Base-by-base conservation (phyloP, 139 green algal species). In the Volvox africanus region DNA sequence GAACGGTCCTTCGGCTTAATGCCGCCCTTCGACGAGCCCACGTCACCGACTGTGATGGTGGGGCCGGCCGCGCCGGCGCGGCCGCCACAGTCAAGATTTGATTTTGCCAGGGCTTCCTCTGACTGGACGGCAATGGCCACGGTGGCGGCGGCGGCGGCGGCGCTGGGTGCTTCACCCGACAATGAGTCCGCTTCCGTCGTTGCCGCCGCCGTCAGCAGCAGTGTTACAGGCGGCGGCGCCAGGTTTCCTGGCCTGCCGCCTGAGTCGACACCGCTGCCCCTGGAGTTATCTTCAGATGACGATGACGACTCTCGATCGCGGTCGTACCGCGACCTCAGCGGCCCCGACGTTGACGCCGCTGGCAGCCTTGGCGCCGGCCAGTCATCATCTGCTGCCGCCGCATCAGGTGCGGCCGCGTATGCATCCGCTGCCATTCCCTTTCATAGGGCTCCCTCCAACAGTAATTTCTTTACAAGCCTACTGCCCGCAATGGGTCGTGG, bases 401-500 rank as follows among this genome's bases (percentile, higher is more conserved):
- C 24, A 21, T 68, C 37, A 44, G 69, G 2, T 37, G 55, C 55
- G 37, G 37, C 69, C 17, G 37, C 85, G 1, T 55, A 82, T 37
- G 33, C 69, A 9, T 89, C 85, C 69, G 50, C 85, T 71, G 85
- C 85, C 85, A 89, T 89, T 21, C 85, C 85, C 28, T 89, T 89
- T 68, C 85, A 89, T 36, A 55, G 44, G 2, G 85, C 85, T 19
- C 85, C 85, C 1, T 82, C 69, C n/a, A 73, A 21, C 1, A 35
- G 71, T 1, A 30, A 50, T 28, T 89, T 89, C 71, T 61, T 89
- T 28, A 13, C 85, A 3, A 61, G 37, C 44, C 69, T 89, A 44
- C 69, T 89, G 26, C 28, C n/a, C 37, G 68, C 35, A 67, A 21
- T 26, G 24, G 36, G 67, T 30, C 18, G 81, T 18, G 33, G 21